Evolutionary conservation across 371 early-diverging fungal genomes (phyloP), one percentile per base, ranked within the genome.

Genomic region (Circinella minor): DNA sequence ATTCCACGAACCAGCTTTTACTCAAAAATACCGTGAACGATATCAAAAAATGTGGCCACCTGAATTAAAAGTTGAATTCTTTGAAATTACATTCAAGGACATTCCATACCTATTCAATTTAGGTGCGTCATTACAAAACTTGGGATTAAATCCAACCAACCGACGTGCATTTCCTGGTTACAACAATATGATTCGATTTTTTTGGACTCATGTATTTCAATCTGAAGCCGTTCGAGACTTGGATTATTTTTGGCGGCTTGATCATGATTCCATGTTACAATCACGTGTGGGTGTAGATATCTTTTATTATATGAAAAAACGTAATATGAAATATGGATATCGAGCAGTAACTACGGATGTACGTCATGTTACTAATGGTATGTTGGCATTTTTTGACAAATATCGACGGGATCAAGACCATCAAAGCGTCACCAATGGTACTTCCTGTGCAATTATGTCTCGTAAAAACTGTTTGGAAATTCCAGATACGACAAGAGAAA

Each of bases 121-220:
- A 36, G 62, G 49, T 15, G 61, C 39, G 11, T 55, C 67, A 20
- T 34, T 67, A 13, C 54, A 51, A 18, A 63, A 63, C 15, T 65
- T 72, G 36, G 68, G 68, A 15, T 59, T 72, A 60, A 63, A 67
- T 34, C 64, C 68, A 4, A 72, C 72, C 38, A 67, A 67, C 17
- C 72, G 68, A 8, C 67, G 72, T 18, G 72, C 72, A 4, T 72
- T 72, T 38, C 72, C 72, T 8, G 73, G 73, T 37, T 73, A 73
- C 67, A 69, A 70, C 59, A 69, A 70, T 27, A 73, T 73, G 73
- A 69, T 69, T 57, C 73, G 69, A n/a, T 73, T 73, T 49, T 73
- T 69, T 63, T 66, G 66, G 36, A 68, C 62, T 20, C 62, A 70
- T 34, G 66, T 73, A 61, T 69, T 69, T 38, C 27, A 70, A 1